Evolutionary conservation across 2,329 filamentous ascomycete genomes (phyloP).

Genomic region (Penicillium sp.): DNA sequence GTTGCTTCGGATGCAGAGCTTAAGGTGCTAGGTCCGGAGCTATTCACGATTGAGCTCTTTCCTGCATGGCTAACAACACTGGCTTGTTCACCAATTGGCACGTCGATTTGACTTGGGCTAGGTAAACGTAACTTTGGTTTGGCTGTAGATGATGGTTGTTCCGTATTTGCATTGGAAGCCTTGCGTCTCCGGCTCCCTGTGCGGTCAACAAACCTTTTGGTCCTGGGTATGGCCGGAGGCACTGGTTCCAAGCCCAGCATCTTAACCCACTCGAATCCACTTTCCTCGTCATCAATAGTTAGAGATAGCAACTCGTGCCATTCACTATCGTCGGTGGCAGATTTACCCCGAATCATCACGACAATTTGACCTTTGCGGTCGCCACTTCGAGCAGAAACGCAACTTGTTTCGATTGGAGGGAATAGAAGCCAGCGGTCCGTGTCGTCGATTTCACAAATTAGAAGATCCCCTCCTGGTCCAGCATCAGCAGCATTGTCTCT

Average conservation of each 20-base stretch:
- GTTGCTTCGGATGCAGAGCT: constrained; percentile 25
- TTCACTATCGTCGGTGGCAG: constrained; percentile 52
- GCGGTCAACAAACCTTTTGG: constrained; percentile 49
- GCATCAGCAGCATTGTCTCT: constrained; percentile 71
- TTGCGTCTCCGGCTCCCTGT: constrained; percentile 34
- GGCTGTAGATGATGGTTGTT: constrained; percentile 23
- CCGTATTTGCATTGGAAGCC: constrained; percentile 18
- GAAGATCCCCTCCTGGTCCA: constrained; percentile 71
- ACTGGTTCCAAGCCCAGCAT: constrained; percentile 69
- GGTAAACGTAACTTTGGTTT: constrained; percentile 34
- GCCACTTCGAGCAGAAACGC: constrained; percentile 75
- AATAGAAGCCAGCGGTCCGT: constrained; percentile 81
- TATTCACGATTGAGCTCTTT: constrained; percentile 29
- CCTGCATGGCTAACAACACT: constrained; percentile 45
- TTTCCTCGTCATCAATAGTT: constrained; percentile 68
- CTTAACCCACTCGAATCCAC: constrained; percentile 79
- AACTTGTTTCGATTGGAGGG: constrained; percentile 70
- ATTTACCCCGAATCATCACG: constrained; percentile 76
- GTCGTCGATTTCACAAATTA: constrained; percentile 84
- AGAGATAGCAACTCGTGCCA: constrained; percentile 87
- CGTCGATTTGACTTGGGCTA: constrained; percentile 53
- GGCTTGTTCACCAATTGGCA: constrained; percentile 59
- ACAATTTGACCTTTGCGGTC: constrained; percentile 70
- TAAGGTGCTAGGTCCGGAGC: constrained; percentile 30
- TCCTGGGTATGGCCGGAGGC: constrained; percentile 55